These are phyloP conservation scores for Daedaleopsis sinensis DNA, from an alignment of 768 basidiomycete species.

Conservation along the genomic window DNA sequence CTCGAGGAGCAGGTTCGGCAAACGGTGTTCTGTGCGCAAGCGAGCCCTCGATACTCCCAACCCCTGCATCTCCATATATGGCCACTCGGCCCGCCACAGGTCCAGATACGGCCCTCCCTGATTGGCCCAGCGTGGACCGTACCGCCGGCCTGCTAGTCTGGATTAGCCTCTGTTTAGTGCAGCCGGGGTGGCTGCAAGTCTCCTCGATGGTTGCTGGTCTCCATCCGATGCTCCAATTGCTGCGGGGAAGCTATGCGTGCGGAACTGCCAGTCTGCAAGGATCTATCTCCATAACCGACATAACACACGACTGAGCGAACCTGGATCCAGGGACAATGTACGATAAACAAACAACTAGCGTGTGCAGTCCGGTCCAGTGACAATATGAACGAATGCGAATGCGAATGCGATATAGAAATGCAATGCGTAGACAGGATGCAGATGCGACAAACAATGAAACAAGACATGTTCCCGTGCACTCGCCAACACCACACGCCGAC, in stretches of 20 bases:
- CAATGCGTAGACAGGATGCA: background rate
- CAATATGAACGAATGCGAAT: constrained; percentile 15
- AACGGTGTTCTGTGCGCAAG: constrained; percentile 8
- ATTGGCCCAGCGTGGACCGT: background rate
- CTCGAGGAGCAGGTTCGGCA: background rate
- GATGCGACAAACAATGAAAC: background rate
- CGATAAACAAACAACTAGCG: background rate
- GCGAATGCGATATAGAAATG: constrained; percentile 6
- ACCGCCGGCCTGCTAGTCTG: background rate
- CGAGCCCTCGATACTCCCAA: constrained; percentile 7
- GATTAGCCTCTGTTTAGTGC: background rate
- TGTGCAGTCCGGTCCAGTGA: background rate
- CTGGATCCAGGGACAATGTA: background rate
- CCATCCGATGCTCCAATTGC: no score
- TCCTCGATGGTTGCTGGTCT: no score
- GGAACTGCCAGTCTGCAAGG: no score
- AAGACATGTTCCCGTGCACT: background rate
- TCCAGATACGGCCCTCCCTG: background rate
- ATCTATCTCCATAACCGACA: no score
- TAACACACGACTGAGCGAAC: no score
- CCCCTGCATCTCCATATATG: constrained; percentile 10
- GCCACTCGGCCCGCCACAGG: constrained; percentile 7
- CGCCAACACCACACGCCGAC: background rate
- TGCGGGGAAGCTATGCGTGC: no score
- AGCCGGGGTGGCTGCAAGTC: background rate